Conservation (phyloP, 208 protist genomes). For the Porcisia deanei region DNA sequence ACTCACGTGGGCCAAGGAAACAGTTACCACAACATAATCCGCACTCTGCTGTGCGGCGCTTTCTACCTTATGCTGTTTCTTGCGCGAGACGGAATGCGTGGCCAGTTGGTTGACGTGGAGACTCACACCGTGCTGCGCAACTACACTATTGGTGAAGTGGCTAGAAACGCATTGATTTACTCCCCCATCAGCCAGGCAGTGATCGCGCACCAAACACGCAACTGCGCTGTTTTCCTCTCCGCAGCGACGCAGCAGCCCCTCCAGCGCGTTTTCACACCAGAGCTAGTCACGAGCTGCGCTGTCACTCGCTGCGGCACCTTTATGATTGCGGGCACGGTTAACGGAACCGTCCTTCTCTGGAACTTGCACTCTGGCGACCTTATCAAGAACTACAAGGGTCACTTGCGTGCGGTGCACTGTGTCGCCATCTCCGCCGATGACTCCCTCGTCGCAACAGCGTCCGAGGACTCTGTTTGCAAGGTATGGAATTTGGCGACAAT, state of each 20-base stretch:
- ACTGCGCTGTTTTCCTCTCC: conserved; percentile 64
- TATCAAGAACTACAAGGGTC: conserved; percentile 58
- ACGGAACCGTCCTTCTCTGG: conserved; percentile 75
- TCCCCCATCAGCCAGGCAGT: conserved; percentile 42
- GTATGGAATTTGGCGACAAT: conserved; percentile 61
- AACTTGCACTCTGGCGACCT: conserved; percentile 68
- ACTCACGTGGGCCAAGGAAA: neutral
- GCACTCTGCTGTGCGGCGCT: neutral
- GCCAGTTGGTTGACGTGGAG: conserved; percentile 57
- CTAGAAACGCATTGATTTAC: conserved; percentile 43
- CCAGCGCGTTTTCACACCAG: conserved; percentile 69
- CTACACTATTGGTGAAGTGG: conserved; percentile 39
- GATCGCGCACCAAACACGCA: conserved; percentile 50
- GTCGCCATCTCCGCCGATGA: conserved; percentile 55
- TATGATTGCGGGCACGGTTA: conserved; percentile 57
- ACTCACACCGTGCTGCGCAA: conserved; percentile 49
- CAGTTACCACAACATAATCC: neutral
- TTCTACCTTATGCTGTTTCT: conserved; percentile 68
- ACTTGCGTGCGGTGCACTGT: conserved; percentile 58
- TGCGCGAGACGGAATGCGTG: conserved; percentile 42
- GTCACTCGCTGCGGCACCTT: conserved; percentile 64
- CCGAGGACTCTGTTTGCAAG: conserved; percentile 77
- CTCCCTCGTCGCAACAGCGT: conserved; percentile 70
- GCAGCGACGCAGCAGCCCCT: conserved; percentile 67
- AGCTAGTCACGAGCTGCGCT: conserved; percentile 51